Evolutionary conservation across 176 grass and related monocot genomes (phyloP).

Genomic region (Eragrostis curvula): DNA sequence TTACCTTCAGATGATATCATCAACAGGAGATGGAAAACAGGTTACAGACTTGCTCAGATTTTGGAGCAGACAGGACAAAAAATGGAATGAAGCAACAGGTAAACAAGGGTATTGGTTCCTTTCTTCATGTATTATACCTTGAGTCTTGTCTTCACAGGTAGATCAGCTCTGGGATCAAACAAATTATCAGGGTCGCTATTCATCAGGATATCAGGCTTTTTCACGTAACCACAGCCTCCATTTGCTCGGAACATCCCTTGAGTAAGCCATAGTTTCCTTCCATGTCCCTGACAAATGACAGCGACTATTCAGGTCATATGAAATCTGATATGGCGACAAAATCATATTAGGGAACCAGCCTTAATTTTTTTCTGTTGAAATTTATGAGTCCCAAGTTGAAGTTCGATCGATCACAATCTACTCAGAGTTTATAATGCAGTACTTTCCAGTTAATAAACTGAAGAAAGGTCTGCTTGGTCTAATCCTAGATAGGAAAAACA

Average conservation of each 20-base stretch:
- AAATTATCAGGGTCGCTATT: conserved; percentile 24
- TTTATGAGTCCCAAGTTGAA: no score
- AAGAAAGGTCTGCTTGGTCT: neutral
- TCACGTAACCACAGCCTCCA: conserved; percentile 90
- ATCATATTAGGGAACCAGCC: no score
- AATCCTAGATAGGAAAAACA: no score
- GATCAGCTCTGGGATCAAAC: conserved; percentile 54
- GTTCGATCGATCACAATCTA: no score
- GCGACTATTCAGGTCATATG: no score
- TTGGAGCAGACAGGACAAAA: neutral
- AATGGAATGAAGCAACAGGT: neutral
- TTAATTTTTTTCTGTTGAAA: no score
- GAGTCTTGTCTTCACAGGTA: conserved; percentile 57
- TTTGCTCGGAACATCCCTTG: conserved; percentile 90
- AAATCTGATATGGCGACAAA: no score
- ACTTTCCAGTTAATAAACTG: neutral
- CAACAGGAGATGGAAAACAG: conserved; percentile 4
- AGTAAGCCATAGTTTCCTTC: conserved; percentile 76
- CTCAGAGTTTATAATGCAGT: no score
- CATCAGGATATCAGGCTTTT: conserved; percentile 77
- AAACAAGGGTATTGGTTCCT: neutral
- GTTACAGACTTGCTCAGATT: neutral
- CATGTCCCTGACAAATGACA: conserved; percentile 55
- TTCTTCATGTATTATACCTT: conserved; percentile 40
- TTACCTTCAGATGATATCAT: conserved; percentile 65